Percentiles rank a stretch among this genome's conserved stretches.
Conservation (phyloP, 805 yeast species). For the Babjeviella inositovora region DNA sequence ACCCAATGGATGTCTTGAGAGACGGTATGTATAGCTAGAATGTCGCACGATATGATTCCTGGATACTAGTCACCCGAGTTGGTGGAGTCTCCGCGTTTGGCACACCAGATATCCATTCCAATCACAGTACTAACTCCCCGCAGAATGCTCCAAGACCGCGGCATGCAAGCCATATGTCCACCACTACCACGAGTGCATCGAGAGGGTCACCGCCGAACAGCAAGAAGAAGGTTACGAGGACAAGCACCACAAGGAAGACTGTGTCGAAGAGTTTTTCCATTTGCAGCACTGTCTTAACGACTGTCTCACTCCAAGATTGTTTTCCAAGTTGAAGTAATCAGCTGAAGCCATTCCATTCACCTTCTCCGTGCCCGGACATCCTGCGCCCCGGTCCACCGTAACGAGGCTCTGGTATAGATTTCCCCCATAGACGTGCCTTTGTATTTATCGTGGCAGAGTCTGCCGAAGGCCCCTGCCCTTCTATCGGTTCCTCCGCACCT, state of each 20-base stretch:
- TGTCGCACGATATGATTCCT: slow-evolving; percentile 53
- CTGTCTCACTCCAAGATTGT: slow-evolving; percentile 81
- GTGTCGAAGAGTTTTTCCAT: slow-evolving; percentile 97
- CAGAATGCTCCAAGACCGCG: slow-evolving; percentile 50
- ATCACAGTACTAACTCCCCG: slow-evolving; percentile 3
- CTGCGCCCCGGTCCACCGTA: too few species aligned
- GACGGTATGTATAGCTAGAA: slow-evolving; percentile 33
- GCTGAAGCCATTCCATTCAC: too few species aligned
- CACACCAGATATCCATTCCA: slow-evolving; percentile 4
- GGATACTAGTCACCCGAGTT: slow-evolving; percentile 24
- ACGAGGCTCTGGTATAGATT: too few species aligned
- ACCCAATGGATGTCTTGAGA: slow-evolving; percentile 15
- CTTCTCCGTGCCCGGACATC: too few species aligned
- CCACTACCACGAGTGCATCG: slow-evolving; percentile 89
- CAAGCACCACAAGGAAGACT: slow-evolving; percentile 81
- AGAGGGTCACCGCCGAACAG: slow-evolving; percentile 79
- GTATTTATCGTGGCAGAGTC: too few species aligned
- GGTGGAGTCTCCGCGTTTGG: slow-evolving; percentile 6
- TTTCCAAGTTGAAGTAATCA: slow-evolving; percentile 64
- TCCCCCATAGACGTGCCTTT: too few species aligned
- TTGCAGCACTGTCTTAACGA: slow-evolving; percentile 86
- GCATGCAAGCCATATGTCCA: slow-evolving; percentile 64
- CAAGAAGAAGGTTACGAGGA: slow-evolving; percentile 77
- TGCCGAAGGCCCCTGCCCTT: too few species aligned
- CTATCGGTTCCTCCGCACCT: too few species aligned